A percentile compares a stretch with the other conserved stretches of the same genome.
Conservation (phyloP, 495 filamentous ascomycete species). For the Parmelia sp. region DNA sequence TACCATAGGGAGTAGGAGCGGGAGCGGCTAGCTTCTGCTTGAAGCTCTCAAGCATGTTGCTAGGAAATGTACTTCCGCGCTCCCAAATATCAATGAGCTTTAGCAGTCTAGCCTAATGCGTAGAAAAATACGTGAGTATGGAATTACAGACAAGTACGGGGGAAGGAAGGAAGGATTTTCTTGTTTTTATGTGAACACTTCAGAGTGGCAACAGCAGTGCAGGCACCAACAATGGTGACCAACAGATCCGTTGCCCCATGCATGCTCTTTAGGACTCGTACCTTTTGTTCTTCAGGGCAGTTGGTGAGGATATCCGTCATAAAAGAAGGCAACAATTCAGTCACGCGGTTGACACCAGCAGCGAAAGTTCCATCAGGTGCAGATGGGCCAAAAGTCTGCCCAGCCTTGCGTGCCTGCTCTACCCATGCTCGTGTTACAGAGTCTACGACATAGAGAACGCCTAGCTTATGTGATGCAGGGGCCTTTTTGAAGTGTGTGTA, state of each 20-base stretch:
- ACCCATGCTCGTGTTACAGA: conserved; percentile 98
- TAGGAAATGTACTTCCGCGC: conserved; percentile 84
- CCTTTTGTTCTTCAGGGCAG: conserved; percentile 95
- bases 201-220: conserved; percentile 3
- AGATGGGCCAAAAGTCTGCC: conserved; percentile 68
- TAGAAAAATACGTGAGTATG: conserved; percentile 45
- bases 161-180: conserved; percentile 27
- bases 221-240: conserved; percentile 3
- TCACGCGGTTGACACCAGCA: conserved; percentile 94
- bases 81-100: conserved; percentile 99
- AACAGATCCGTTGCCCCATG: conserved; percentile 1
- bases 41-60: conserved; percentile 73
- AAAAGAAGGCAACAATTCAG: conserved; percentile 81
- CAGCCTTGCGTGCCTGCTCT: conserved; percentile 82
- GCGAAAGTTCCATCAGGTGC: conserved; percentile 87
- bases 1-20: conserved; percentile 22
- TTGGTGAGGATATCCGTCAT: conserved; percentile 92
- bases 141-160: conserved; percentile 31
- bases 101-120: conserved; percentile 85
- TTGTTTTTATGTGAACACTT: conserved; percentile 26
- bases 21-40: conserved; percentile 69
- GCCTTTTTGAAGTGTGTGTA: conserved; percentile 97
- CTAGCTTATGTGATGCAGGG: conserved; percentile 91
- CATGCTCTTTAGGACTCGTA: conserved; percentile 54
- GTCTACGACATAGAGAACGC: conserved; percentile 99